A percentile compares a stretch with the other conserved stretches of the same genome.
phyloP scores from a whole-genome alignment of 2,329 filamentous ascomycete genomes.

The Bretziella fagacearum region DNA sequence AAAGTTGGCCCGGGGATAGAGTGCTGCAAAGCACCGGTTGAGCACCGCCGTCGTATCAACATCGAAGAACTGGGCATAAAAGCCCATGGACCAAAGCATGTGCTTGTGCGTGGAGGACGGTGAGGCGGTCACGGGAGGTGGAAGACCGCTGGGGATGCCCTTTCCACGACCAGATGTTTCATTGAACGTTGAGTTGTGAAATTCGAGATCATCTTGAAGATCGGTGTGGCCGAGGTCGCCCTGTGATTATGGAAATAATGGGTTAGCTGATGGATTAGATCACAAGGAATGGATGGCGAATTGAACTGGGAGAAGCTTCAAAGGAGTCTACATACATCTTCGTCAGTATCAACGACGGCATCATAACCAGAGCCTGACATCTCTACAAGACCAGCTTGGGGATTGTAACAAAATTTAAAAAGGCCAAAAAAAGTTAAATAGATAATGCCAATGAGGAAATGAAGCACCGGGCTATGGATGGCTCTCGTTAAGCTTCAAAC shows the following conservation, averaged over 20 bases:
- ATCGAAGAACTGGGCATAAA: conserved; percentile 97
- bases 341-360: conserved; percentile 93
- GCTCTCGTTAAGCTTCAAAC: not conserved
- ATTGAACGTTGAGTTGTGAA: conserved; percentile 82
- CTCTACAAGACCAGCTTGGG: conserved; percentile 17
- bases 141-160: conserved; percentile 32
- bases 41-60: conserved; percentile 87
- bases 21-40: conserved; percentile 68
- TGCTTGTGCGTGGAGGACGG: conserved; percentile 45
- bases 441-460: not conserved
- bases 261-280: conserved; percentile 16
- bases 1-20: conserved; percentile 87
- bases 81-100: conserved; percentile 79
- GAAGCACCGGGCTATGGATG: not conserved
- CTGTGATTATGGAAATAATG: conserved; percentile 28
- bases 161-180: conserved; percentile 36
- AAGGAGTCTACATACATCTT: conserved; percentile 80
- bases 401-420: not conserved
- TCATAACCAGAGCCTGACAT: conserved; percentile 87
- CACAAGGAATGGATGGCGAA: not conserved
- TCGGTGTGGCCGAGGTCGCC: conserved; percentile 96
- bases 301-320: conserved; percentile 8
- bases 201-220: conserved; percentile 96
- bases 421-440: not conserved
- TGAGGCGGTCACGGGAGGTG: conserved; percentile 38